Evolutionary conservation across 2,329 filamentous ascomycete species (phyloP), one percentile per base, ranked within the genome.

Genomic region (Nemania sp.): DNA sequence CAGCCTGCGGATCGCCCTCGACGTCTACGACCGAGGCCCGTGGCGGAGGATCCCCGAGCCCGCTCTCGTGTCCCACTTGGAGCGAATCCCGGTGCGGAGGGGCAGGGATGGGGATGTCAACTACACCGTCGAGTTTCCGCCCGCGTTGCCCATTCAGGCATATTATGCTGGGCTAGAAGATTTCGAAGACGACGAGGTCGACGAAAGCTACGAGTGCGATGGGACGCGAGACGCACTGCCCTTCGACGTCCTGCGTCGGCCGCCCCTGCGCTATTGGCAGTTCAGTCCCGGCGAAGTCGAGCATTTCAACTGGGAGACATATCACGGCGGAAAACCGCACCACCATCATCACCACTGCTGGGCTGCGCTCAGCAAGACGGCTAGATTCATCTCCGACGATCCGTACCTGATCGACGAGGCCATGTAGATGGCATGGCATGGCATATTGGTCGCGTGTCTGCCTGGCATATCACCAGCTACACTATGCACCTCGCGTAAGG

Each of bases 11-110:
- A 49, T 70, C 37, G 65, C 66, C 19, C 51, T 70, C 9, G 67
- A 70, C 24, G 52, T 68, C 6, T 68, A 63, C 47, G 64, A 69
- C 50, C 59, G 62, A 6, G 63, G 66, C 0, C 64, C 63, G 6
- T 69, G 68, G 67, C 63, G 65, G 17, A 66, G 64, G 40, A 39
- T 70, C 17, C 66, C 64, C 7, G 68, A 70, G 46, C 52, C 45
- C 9, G 49, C 48, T 5, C 41, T 70, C 31, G 40, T 57, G 4
- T 48, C 46, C 3, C 52, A 60, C 12, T 53, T 68, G 2, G 56
- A 47, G 26, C 48, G 57, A 20, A 53, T 69, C 15, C 37, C 49
- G 11, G 63, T 64, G 9, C 30, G 61, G 9, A 56, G 22, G 34
- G 49, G 54, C 3, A 50, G 37, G 34, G 19, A 24, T 15, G 57